phyloP scores from a whole-genome alignment of 208 protist species.

The Leishmania braziliensis region DNA sequence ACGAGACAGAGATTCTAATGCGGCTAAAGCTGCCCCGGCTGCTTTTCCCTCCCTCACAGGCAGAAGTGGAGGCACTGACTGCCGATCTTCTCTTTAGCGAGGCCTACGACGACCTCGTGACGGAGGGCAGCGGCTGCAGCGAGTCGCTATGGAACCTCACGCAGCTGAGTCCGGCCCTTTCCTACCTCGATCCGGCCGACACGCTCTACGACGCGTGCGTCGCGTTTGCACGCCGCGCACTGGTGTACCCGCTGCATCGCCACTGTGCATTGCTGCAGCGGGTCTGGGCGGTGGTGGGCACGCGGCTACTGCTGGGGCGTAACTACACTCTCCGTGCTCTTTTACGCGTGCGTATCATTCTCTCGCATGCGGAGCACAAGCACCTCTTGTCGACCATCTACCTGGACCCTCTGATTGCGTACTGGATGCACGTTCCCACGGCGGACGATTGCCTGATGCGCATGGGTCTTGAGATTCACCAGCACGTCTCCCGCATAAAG shows the following conservation, averaged over 20 bases:
- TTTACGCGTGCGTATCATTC: conserved; percentile 68
- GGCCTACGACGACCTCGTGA: conserved; percentile 90
- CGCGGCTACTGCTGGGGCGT: conserved; percentile 72
- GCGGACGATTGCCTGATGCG: conserved; percentile 54
- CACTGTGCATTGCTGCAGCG: conserved; percentile 80
- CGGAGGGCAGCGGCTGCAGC: conserved; percentile 80
- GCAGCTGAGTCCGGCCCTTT: conserved; percentile 81
- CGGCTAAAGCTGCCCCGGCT: conserved; percentile 49
- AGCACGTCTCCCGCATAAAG: conserved; percentile 56
- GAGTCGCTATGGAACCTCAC: conserved; percentile 92
- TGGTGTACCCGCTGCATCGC: conserved; percentile 87
- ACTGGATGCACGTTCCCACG: conserved; percentile 59
- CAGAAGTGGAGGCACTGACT: conserved; percentile 65
- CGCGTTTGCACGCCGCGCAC: conserved; percentile 72
- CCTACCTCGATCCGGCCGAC: conserved; percentile 78
- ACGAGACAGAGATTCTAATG: conserved; percentile 59
- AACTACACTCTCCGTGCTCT: conserved; percentile 73
- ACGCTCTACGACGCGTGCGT: conserved; percentile 81
- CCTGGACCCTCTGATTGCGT: conserved; percentile 75
- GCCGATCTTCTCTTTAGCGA: conserved; percentile 85
- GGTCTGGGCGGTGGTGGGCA: conserved; percentile 69
- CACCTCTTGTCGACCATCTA: conserved; percentile 82
- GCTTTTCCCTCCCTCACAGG: conserved; percentile 54
- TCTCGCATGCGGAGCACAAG: conserved; percentile 82
- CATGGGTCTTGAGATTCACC: conserved; percentile 70